Evolutionary conservation across 1,139 yeast genomes (phyloP), one percentile per base, ranked within the genome.

Genomic region (Magnusiomyces suaveolens): DNA sequence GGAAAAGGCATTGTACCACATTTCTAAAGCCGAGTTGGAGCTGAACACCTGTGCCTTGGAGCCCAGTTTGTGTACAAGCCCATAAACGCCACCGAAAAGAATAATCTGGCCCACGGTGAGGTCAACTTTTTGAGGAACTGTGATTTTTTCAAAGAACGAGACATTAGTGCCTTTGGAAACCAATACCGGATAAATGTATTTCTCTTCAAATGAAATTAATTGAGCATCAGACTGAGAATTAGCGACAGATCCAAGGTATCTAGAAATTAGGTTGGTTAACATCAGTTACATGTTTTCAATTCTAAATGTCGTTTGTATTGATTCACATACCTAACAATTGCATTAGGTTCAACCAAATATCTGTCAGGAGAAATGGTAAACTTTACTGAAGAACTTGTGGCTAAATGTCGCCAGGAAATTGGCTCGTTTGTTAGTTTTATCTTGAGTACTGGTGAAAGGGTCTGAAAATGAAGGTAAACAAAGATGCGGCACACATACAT

Each of bases 241-340:
- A 52, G 63, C 72, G 50, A 62, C 65, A 38, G 68, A 67, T 50
- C 71, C 65, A 2, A 72, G 58, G 53, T 72, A 72, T 46, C 69
- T 59, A 3, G 60, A n/a, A n/a, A n/a, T n/a, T n/a, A n/a, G n/a
- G n/a, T n/a, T 55, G 43, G 61, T 60, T 12, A 29, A 6, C 6
- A 29, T 12, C 33, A 29, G 33, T 29, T 29, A 29, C n/a, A n/a
- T n/a, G n/a, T n/a, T 6, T 46, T 64, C 21, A 18, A 38, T 10
- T 20, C 1, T 38, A 46, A 3, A 16, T 8, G 16, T 36, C 4
- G 41, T 36, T 16, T 8, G 44, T 18, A 65, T 63, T 56, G 66
- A 14, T 81, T 72, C 57, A 84, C 73, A 64, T 80, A 87, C 68
- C 84, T 81, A 56, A 87, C 89, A 57, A 89, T 84, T 25, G 97